Base-by-base conservation (phyloP, 2,329 filamentous ascomycete genomes). In the Aureobasidium sp. region DNA sequence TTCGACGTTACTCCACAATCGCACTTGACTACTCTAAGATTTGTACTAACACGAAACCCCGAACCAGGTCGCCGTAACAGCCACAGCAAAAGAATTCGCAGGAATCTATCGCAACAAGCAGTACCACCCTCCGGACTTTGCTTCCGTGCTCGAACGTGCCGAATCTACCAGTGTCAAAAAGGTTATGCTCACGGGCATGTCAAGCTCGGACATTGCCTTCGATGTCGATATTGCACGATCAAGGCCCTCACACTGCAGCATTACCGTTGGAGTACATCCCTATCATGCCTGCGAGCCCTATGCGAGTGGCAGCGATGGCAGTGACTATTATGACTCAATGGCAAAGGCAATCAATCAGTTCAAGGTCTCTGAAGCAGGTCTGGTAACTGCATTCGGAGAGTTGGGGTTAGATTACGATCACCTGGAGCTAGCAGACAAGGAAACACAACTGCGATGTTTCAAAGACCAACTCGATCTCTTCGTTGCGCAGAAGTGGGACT, bases 381-480 rank as follows among this genome's bases (percentile, higher is more conserved):
- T 73, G 2, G 65, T 81, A 2, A 74, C 72, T 0, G 79, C 79
- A 1, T 81, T 77, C 61, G 80, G 79, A 1, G 79, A 82, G 53
- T 69, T 82, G 1, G 79, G 79, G 0, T 70, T 82, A 1, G 80
- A 82, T 55, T 82, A 81, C 45, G 79, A 80, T 42, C 73, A 77
- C 5, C 69, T 80, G 3, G 69, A 74, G 0, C 72, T 75, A 3
- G 77, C 78, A 0, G 68, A 74, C 11, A 79, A 77, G 49, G 73
- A 75, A 4, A 71, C 68, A 0, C 77, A 80, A 62, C 66, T 74
- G 1, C 70, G 71, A 1, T 73, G 73, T 0, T 79, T 80, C 65
- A 70, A 68, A 45, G 70, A 69, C 5, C 76, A 80, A 61, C 67
- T 80, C 3, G 75, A 78, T 14, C 50, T 79, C 6, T 70, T 74